Base-by-base conservation (phyloP, 331 rosid species). In the Saraca asoca region DNA sequence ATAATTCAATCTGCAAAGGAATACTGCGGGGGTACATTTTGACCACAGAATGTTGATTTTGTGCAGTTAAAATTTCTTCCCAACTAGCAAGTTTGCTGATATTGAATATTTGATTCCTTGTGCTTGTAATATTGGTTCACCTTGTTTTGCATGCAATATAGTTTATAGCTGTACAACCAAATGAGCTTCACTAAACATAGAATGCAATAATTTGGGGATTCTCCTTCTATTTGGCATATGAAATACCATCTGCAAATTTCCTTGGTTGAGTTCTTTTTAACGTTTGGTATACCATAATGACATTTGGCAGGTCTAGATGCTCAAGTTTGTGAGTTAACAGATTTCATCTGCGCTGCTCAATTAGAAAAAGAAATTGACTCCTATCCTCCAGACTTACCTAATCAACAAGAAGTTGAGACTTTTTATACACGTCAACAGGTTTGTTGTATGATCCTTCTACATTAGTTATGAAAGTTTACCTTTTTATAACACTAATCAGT, bases 271-370 rank as follows among this genome's bases (percentile, higher is more conserved):
- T 13, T 51, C 55, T n/a, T 5, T 48, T 5, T 48, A 35, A 9
- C 11, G 16, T 39, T 48, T 60, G 31, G 43, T 44, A 63, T 54
- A 39, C 34, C 33, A 39, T 29, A 45, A n/a, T 62, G 14, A 46
- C 60, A 64, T 56, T 37, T 73, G 72, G 55, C 72, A 73, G 72
- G 78, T 66, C 68, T 45, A 57, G 52, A 51, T 37, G 68, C 73
- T 19, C 41, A 65, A 6, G 31, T 66, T 14, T 16, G 68, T 50
- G 78, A 74, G 18, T 73, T 74, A 9, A 54, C 63, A 41, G 78
- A 66, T 74, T 74, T 74, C 62, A 66, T 74, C 17, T 24, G 78
- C 51, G 78, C 78, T 50, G 51, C 68, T 50, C 56, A 58, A 68
- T 12, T 66, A 66, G 68, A 39, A 66, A 31, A 66, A 56, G 62